Conservation (phyloP, 352 stramenopile genomes). For the Phytophthora podocarpi region DNA sequence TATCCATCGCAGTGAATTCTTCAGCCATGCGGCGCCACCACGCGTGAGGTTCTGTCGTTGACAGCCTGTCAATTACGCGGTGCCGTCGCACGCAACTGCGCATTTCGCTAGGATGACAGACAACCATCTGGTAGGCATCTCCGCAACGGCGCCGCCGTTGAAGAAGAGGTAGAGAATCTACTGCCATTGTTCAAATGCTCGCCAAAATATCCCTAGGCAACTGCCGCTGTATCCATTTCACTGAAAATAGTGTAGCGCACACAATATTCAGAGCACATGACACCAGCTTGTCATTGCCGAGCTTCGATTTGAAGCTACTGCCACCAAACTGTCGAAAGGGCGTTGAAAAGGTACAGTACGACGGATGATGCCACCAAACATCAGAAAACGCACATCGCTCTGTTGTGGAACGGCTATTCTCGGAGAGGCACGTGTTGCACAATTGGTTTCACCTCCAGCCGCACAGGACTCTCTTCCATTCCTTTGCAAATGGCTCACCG, state of each 20-base stretch:
- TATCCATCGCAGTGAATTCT: not conserved
- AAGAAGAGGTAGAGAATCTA: too few relatives aligned
- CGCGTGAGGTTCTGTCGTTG: too few relatives aligned
- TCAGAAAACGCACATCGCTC: constrained; percentile 7
- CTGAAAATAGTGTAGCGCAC: not conserved
- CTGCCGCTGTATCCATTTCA: not conserved
- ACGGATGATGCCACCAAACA: constrained; percentile 2
- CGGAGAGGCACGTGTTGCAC: constrained; percentile 19
- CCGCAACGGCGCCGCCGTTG: too few relatives aligned
- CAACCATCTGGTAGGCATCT: too few relatives aligned
- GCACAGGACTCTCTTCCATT: not conserved
- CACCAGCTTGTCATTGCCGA: not conserved
- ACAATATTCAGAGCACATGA: too few relatives aligned
- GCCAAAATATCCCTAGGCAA: too few relatives aligned
- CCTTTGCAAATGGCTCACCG: constrained; percentile 13
- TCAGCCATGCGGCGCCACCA: not conserved
- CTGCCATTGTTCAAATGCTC: too few relatives aligned
- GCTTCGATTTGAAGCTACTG: not conserved
- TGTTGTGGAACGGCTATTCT: too few relatives aligned
- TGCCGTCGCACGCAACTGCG: constrained; percentile 4
- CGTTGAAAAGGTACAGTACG: not conserved
- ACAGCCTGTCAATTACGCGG: not conserved
- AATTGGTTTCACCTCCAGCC: constrained; percentile 16
- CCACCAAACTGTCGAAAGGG: constrained; percentile 13
- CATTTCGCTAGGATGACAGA: constrained; percentile 1